Evolutionary conservation across 2,329 filamentous ascomycete genomes (phyloP).

Genomic region (Aspergillus ustus): DNA sequence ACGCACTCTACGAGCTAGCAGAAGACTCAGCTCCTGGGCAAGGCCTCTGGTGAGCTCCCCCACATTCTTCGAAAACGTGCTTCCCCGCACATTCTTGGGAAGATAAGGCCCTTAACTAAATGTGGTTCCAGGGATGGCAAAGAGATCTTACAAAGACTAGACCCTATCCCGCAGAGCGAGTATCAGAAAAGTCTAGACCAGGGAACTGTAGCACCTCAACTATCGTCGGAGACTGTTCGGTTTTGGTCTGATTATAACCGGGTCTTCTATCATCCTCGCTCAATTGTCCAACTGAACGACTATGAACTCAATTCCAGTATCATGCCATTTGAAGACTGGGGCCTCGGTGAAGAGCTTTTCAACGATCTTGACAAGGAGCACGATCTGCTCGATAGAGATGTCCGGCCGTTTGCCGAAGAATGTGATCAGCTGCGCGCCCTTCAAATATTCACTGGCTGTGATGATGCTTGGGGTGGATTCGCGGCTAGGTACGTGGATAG

Average conservation of each 20-base stretch:
- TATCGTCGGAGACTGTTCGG: slow-evolving; percentile 74
- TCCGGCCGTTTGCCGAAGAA: slow-evolving; percentile 87
- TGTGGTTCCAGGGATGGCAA: slow-evolving; percentile 62
- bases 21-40: slow-evolving; percentile 40
- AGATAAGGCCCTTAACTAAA: not conserved
- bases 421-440: slow-evolving; percentile 90
- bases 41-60: slow-evolving; percentile 49
- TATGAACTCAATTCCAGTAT: slow-evolving; percentile 80
- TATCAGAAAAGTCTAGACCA: slow-evolving; percentile 82
- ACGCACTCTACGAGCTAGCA: slow-evolving; percentile 77
- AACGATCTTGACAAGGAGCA: slow-evolving; percentile 74
- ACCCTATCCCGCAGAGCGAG: slow-evolving; percentile 68
- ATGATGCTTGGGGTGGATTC: slow-evolving; percentile 84
- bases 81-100: not conserved
- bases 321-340: slow-evolving; percentile 81
- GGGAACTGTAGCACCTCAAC: slow-evolving; percentile 65
- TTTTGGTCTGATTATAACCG: slow-evolving; percentile 98
- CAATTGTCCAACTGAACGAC: slow-evolving; percentile 83
- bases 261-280: slow-evolving; percentile 88
- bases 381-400: slow-evolving; percentile 87
- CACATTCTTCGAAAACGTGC: not conserved
- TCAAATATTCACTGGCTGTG: slow-evolving; percentile 72
- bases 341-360: slow-evolving; percentile 76
- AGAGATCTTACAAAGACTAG: slow-evolving; percentile 70
- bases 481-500: slow-evolving; percentile 73